Evolutionary conservation across 306 rosid species (phyloP).

Genomic region (Lathyrus aphaca): DNA sequence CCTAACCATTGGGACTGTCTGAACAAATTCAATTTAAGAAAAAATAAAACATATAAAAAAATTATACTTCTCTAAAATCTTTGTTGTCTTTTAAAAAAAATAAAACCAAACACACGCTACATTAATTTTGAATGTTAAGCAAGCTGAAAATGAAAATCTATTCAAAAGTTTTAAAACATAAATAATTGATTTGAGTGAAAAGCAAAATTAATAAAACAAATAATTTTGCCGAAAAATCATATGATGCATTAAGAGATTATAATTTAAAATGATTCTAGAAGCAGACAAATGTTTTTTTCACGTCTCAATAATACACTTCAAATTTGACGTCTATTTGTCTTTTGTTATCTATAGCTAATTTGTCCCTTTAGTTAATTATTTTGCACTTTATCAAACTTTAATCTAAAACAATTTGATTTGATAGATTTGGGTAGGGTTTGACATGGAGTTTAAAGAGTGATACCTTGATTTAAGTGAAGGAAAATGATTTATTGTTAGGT

Average conservation of each 20-base stretch:
- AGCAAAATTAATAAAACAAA: no score
- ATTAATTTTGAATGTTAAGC: background rate
- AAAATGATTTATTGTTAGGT: constrained; percentile 38
- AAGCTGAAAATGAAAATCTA: background rate
- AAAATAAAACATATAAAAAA: no score
- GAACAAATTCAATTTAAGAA: no score
- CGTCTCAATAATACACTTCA: constrained; percentile 38
- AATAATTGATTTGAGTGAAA: no score
- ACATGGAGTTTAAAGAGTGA: constrained; percentile 19
- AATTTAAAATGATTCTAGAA: no score
- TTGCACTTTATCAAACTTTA: constrained; percentile 46
- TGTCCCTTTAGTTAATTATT: constrained; percentile 9
- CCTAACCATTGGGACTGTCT: no score
- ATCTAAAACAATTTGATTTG: constrained; percentile 5
- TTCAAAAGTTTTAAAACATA: no score
- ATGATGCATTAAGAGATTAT: no score
- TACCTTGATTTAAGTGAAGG: constrained; percentile 47
- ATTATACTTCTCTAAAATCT: no score
- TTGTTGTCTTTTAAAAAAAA: no score
- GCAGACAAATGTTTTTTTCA: constrained; percentile 31
- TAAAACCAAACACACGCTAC: no score
- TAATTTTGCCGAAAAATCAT: background rate
- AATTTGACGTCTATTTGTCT: constrained; percentile 34
- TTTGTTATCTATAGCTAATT: constrained; percentile 27
- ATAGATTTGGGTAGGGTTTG: background rate